Percentiles rank a stretch among this genome's conserved stretches.
phyloP scores from a whole-genome alignment of 306 rosid genomes.

The Vicia sativa region DNA sequence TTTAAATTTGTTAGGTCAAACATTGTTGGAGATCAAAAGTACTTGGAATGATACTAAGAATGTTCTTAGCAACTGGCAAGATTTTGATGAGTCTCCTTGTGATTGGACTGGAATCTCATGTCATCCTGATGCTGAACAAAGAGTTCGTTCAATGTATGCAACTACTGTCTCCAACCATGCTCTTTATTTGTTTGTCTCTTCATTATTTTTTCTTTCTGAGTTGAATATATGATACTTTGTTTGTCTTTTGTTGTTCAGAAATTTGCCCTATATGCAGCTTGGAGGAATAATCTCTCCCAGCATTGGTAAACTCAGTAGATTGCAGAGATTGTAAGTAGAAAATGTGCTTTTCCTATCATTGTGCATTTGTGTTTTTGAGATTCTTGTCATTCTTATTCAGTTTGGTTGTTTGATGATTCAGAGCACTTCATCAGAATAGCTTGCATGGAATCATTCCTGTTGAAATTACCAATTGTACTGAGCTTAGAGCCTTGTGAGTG shows the following conservation, averaged over 20 bases:
- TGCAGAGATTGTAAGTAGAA: conserved; percentile 86
- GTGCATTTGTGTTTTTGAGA: neutral
- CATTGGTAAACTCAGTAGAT: conserved; percentile 85
- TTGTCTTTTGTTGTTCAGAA: conserved; percentile 58
- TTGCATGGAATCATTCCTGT: conserved; percentile 88
- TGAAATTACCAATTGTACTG: conserved; percentile 83
- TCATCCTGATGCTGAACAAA: conserved; percentile 71
- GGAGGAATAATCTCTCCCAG: conserved; percentile 92
- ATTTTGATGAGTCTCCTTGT: conserved; percentile 80
- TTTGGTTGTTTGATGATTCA: conserved; percentile 43
- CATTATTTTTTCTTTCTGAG: neutral
- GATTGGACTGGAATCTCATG: conserved; percentile 92
- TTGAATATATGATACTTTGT: conserved; percentile 33
- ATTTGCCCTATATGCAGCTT: conserved; percentile 82
- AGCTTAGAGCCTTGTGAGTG: conserved; percentile 91
- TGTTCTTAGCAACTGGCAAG: conserved; percentile 74
- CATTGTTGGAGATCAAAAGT: conserved; percentile 78
- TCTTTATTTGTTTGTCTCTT: conserved; percentile 16
- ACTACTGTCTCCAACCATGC: neutral
- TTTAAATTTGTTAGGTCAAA: conserved; percentile 54
- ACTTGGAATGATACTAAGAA: conserved; percentile 71
- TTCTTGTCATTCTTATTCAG: neutral
- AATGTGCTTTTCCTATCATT: conserved; percentile 10
- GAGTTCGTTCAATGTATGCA: conserved; percentile 78
- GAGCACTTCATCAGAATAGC: conserved; percentile 94